Evolutionary conservation across 345 rosid species (phyloP).

Genomic region (Litchi chinensis): DNA sequence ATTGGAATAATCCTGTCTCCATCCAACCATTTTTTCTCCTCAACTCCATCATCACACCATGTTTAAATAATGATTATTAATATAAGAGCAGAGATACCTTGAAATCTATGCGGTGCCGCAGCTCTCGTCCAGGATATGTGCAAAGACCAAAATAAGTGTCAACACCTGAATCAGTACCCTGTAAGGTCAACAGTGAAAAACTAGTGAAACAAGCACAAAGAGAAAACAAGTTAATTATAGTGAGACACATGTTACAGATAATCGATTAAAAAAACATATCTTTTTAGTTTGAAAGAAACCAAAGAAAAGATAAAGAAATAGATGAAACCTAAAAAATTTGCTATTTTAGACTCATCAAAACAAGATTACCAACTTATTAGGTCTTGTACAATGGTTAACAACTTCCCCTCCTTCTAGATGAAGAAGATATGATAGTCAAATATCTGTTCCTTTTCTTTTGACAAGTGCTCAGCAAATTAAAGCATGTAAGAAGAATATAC

Average conservation of each 20-base stretch:
- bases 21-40: not conserved
- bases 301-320: not conserved
- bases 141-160: conserved; percentile 93
- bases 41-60: not conserved
- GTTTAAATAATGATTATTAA: not conserved
- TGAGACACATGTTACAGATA: not conserved
- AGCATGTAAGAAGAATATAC: not conserved
- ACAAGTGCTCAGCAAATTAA: not conserved
- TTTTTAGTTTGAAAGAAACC: conserved; percentile 2
- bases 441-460: not conserved
- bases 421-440: not conserved
- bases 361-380: conserved; percentile 5
- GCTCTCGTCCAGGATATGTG: conserved; percentile 83
- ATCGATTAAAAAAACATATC: not conserved
- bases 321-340: not conserved
- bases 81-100: conserved; percentile 51
- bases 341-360: not conserved
- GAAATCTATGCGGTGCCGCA: conserved; percentile 81
- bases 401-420: not conserved
- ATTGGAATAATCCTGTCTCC: not conserved
- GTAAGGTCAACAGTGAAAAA: conserved; percentile 20
- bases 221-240: not conserved
- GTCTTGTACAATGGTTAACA: not conserved
- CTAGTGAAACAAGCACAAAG: not conserved
- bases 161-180: conserved; percentile 91